Conservation (phyloP, 2,329 filamentous ascomycete species). For the Calonectria pseudoturangicola region DNA sequence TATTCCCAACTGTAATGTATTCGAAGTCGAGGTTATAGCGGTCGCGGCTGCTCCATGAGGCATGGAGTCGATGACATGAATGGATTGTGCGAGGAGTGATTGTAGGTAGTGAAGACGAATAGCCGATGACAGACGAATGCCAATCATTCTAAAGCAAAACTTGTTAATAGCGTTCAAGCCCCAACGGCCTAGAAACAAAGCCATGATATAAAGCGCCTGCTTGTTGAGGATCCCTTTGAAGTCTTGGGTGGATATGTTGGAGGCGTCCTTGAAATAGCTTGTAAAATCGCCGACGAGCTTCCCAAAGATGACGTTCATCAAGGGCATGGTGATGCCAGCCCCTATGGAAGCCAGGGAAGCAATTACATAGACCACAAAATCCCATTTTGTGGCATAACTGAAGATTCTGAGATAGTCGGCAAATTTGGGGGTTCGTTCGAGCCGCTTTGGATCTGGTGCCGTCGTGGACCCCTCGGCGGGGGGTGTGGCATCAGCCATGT, state of each 20-base stretch:
- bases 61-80: slow-evolving; percentile 69
- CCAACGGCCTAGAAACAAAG: slow-evolving; percentile 51
- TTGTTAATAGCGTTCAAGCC: slow-evolving; percentile 50
- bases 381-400: slow-evolving; percentile 57
- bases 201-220: slow-evolving; percentile 54
- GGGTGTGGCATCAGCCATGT: neutral
- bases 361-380: slow-evolving; percentile 54
- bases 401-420: slow-evolving; percentile 55
- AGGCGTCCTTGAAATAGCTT: slow-evolving; percentile 51
- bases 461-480: slow-evolving; percentile 2
- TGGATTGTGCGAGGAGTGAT: slow-evolving; percentile 69
- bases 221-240: slow-evolving; percentile 42
- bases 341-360: slow-evolving; percentile 58
- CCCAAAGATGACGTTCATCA: slow-evolving; percentile 63
- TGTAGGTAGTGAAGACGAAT: slow-evolving; percentile 70
- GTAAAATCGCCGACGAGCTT: slow-evolving; percentile 56
- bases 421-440: slow-evolving; percentile 43
- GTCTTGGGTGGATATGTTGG: slow-evolving; percentile 33
- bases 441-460: neutral
- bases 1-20: slow-evolving; percentile 72
- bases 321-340: slow-evolving; percentile 58
- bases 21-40: slow-evolving; percentile 71
- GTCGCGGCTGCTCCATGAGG: slow-evolving; percentile 70
- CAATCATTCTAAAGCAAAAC: slow-evolving; percentile 66
- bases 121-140: slow-evolving; percentile 69